Conservation (phyloP, 306 rosid genomes). For the Pterocarpus macrocarpus region DNA sequence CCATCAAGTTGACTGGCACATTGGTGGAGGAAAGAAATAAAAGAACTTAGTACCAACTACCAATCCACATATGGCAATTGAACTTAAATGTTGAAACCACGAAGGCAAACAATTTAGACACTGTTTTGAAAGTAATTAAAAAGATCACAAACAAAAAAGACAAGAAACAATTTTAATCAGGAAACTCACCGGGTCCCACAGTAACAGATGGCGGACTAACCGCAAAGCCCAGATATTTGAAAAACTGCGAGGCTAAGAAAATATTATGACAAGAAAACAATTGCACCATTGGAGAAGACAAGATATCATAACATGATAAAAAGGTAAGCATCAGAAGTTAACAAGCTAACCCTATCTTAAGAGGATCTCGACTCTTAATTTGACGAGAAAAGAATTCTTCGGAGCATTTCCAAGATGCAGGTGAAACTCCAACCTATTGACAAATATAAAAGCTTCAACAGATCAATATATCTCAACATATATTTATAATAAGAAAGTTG, state of each 20-base stretch:
- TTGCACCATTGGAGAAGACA: constrained; percentile 17
- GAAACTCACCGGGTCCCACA: constrained; percentile 89
- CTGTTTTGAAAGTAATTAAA: constrained; percentile 4
- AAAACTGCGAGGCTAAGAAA: constrained; percentile 63
- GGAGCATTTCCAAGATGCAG: constrained; percentile 98
- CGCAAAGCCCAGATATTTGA: constrained; percentile 84
- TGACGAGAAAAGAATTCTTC: constrained; percentile 86
- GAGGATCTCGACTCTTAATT: constrained; percentile 90
- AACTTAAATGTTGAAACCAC: constrained; percentile 7
- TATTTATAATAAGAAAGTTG: not conserved
- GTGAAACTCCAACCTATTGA: constrained; percentile 73
- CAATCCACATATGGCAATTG: constrained; percentile 2
- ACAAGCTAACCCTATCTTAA: constrained; percentile 80
- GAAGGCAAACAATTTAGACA: constrained; percentile 12
- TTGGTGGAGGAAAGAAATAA: not conserved
- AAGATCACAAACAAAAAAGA: constrained; percentile 23
- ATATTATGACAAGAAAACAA: constrained; percentile 41
- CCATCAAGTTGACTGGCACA: constrained; percentile 1
- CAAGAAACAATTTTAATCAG: constrained; percentile 34
- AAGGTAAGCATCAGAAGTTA: constrained; percentile 27
- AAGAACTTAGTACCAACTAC: constrained; percentile 1
- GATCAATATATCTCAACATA: constrained; percentile 10
- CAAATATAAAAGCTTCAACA: constrained; percentile 35
- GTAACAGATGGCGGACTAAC: constrained; percentile 79
- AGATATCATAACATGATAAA: constrained; percentile 8